Base-by-base conservation (phyloP, 2,329 filamentous ascomycete genomes). In the Colletotrichum nymphaeae region DNA sequence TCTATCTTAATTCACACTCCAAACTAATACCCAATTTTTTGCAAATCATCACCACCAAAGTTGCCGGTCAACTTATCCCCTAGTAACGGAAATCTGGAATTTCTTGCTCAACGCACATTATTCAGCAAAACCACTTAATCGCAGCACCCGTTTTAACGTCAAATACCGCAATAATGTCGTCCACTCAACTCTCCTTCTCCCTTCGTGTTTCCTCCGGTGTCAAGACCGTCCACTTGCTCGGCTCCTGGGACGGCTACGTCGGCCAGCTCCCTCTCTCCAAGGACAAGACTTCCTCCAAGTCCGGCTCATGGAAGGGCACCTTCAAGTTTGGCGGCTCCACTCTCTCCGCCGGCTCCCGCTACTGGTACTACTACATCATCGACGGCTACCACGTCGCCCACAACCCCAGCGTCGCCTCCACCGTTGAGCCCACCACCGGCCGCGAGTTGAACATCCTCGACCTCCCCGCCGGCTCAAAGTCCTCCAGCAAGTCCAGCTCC, bases 341-440 rank as follows among this genome's bases (percentile, higher is more conserved):
- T 74, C 90, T 98, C 79, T 92, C 96, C 88, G 89, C 94, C 79
- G 95, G 96, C 83, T 92, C 94, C 83, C 93, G 96, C 83, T 98
- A 98, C 92, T 99, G 97, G 97, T 99, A 98, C 92, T 99, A 99
- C 92, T 99, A 98, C 90, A 98, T 98, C 92, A 97, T 98, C 84
- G 97, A 99, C 84, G 97, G 97, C 79, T 98, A 98, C 91, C 95
- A 98, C 85, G 93, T 97, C 83, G 95, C 95, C 75, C 96, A 98
- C 90, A 97, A 98, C 87, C 95, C 96, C 78, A 94, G 94, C 83
- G 93, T 95, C 83, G 88, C 93, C 80, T 96, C 93, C 82, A 97
- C 94, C 81, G 93, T 94, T 78, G 97, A 99, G 89, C 95, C 96
- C 82, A 98, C 95, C 84, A 98, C 97, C 70, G 95, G 95, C 86